These are phyloP conservation scores for Millerago galiae DNA, from an alignment of 805 yeast species.

Conservation along the genomic window DNA sequence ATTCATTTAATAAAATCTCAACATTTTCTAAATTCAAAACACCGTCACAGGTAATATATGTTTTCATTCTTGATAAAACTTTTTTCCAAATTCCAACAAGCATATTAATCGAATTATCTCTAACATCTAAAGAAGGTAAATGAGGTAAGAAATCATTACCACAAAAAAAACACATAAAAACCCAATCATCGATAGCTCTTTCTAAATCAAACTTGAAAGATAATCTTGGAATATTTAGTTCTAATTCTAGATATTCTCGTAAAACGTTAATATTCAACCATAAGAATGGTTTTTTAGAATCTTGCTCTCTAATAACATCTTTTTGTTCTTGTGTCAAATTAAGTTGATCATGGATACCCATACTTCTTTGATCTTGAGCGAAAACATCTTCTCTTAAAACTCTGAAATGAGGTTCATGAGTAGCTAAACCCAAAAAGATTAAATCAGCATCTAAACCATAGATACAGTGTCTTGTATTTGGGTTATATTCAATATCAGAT, in stretches of 20 bases:
- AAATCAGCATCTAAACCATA: conserved; percentile 96
- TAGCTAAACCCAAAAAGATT: conserved; percentile 84
- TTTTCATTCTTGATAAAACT: conserved; percentile 55
- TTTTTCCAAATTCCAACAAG: conserved; percentile 81
- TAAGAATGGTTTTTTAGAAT: conserved; percentile 69
- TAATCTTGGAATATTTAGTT: conserved; percentile 62
- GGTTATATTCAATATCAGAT: conserved; percentile 65
- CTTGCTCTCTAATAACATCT: conserved; percentile 28
- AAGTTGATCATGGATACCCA: conserved; percentile 42
- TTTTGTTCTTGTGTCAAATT: conserved; percentile 57
- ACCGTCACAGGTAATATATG: conserved; percentile 90
- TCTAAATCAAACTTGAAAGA: conserved; percentile 81
- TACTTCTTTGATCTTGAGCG: conserved; percentile 47
- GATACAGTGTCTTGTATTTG: conserved; percentile 85
- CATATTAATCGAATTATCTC: conserved; percentile 88
- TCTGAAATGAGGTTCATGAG: conserved; percentile 94
- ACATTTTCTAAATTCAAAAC: conserved; percentile 68
- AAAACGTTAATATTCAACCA: conserved; percentile 89
- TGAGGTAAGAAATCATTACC: conserved; percentile 99
- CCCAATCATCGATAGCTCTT: conserved; percentile 98
- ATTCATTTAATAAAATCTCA: conserved; percentile 55
- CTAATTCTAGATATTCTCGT: conserved; percentile 83
- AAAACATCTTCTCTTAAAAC: conserved; percentile 95
- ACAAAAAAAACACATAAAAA: conserved; percentile 95
- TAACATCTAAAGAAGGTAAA: conserved; percentile 86